Evolutionary conservation across 495 filamentous ascomycete species (phyloP).

Genomic region (Annulohypoxylon maeteangense): DNA sequence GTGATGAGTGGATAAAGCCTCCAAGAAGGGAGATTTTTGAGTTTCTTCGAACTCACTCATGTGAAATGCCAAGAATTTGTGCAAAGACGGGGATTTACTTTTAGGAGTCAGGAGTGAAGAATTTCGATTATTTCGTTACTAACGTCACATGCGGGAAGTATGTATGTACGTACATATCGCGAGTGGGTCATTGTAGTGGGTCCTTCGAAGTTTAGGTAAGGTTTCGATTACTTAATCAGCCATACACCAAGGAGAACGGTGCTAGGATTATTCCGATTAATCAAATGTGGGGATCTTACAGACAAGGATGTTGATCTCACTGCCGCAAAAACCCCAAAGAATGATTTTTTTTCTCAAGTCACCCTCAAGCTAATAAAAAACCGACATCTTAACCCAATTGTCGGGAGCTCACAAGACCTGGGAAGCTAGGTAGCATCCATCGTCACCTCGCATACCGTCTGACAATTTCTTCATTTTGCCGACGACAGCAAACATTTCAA

Average conservation of each 20-base stretch:
- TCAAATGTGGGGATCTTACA: conserved; percentile 24
- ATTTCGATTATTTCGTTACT: background rate
- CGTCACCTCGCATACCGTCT: conserved; percentile 6
- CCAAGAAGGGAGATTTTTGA: background rate
- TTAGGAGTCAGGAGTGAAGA: conserved; percentile 11
- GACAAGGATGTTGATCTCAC: conserved; percentile 42
- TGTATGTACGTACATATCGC: background rate
- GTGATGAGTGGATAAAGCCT: background rate
- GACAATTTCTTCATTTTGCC: background rate
- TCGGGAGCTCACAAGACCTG: conserved; percentile 29
- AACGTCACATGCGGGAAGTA: conserved; percentile 14
- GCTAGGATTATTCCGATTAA: conserved; percentile 35
- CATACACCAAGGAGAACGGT: background rate
- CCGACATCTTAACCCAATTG: conserved; percentile 28
- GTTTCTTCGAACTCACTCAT: background rate
- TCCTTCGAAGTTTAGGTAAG: conserved; percentile 15
- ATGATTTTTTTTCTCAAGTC: conserved; percentile 39
- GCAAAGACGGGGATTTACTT: conserved; percentile 20
- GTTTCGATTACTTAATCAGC: background rate
- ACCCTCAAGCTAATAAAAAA: conserved; percentile 29
- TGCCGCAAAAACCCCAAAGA: conserved; percentile 34
- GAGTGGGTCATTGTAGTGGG: background rate
- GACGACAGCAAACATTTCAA: background rate
- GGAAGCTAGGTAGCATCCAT: conserved; percentile 23
- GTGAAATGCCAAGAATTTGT: conserved; percentile 10